A percentile compares a stretch with the other conserved stretches of the same genome.
Conservation (phyloP, 2,329 filamentous ascomycete species). For the Pseudogymnoascus sp. region DNA sequence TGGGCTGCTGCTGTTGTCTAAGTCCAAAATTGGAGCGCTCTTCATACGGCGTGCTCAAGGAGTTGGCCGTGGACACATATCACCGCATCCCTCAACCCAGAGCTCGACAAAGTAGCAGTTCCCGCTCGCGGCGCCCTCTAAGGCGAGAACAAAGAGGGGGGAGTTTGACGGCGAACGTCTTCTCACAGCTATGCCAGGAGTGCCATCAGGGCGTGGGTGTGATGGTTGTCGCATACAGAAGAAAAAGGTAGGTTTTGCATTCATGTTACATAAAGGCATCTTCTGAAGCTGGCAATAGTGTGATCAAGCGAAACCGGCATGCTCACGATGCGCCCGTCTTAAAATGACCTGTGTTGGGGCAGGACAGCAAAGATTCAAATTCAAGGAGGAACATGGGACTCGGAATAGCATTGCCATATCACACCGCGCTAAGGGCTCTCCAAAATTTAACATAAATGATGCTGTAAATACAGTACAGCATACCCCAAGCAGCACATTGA, state of each 20-base stretch:
- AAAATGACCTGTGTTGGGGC: conserved; percentile 37
- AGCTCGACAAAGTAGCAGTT: background rate
- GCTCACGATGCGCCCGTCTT: conserved; percentile 38
- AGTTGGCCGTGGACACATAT: background rate
- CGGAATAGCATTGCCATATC: background rate
- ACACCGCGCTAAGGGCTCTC: conserved; percentile 6
- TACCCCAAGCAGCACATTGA: background rate
- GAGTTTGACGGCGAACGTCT: background rate
- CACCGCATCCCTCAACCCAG: no score
- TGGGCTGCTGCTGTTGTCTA: background rate
- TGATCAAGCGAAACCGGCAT: conserved; percentile 28
- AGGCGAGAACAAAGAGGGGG: background rate
- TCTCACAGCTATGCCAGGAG: conserved; percentile 38
- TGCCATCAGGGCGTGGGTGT: conserved; percentile 42
- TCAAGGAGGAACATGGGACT: conserved; percentile 29
- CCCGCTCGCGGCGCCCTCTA: background rate
- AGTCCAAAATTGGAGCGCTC: background rate
- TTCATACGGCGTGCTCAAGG: background rate
- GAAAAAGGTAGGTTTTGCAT: conserved; percentile 38
- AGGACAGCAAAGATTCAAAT: conserved; percentile 41
- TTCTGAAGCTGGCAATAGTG: background rate
- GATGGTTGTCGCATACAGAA: conserved; percentile 43
- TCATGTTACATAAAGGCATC: background rate
- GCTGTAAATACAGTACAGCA: background rate
- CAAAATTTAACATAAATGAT: background rate